Conservation (phyloP, 305 asterid genomes). For the Fraxinus latifolia region DNA sequence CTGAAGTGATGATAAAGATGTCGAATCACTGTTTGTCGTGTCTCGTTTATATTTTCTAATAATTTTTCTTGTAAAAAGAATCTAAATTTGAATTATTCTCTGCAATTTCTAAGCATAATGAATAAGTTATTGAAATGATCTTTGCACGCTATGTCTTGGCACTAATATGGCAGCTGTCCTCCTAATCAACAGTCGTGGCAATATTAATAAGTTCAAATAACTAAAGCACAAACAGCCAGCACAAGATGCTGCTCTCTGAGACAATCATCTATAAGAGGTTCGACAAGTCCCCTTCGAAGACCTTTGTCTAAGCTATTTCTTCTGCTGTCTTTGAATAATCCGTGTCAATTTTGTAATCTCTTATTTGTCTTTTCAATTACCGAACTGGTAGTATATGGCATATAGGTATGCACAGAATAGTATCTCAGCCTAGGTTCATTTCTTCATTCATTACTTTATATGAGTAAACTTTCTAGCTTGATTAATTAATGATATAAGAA, state of each 20-base stretch:
- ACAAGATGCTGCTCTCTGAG: not conserved
- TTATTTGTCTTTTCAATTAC: not conserved
- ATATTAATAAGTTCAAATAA: constrained; percentile 10
- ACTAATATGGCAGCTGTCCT: not conserved
- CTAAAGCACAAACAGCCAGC: not conserved
- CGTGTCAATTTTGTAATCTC: not conserved
- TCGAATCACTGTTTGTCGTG: not conserved
- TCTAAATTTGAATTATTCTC: not conserved
- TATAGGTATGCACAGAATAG: not conserved
- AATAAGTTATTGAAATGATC: constrained; percentile 8
- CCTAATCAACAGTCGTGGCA: not conserved
- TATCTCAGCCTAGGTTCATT: not conserved
- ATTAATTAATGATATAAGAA: not conserved
- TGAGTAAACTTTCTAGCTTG: not conserved
- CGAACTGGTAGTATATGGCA: not conserved
- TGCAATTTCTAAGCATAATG: not conserved
- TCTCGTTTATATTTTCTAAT: not conserved
- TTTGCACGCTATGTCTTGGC: not conserved
- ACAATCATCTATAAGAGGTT: not conserved
- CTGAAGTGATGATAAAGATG: not conserved
- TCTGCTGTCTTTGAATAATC: not conserved
- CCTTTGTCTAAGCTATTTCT: not conserved
- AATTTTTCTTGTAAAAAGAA: not conserved
- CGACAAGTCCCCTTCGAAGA: not conserved
- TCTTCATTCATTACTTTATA: not conserved